Base-by-base conservation (phyloP, 345 rosid species). In the Odontarrhena argentea region DNA sequence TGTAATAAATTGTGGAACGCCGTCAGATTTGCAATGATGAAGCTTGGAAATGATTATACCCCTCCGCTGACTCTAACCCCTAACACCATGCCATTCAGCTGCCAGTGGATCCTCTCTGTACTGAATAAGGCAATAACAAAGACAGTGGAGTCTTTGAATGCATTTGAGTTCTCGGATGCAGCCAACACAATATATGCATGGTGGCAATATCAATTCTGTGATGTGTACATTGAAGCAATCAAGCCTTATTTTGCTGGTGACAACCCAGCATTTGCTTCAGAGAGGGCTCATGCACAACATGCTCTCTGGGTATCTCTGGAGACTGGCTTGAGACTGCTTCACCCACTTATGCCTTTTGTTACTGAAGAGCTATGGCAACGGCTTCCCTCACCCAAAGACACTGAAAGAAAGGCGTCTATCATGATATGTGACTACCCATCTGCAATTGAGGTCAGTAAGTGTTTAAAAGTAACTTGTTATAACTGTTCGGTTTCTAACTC, bases 141-240 rank as follows among this genome's bases (percentile, higher is more conserved):
- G 66, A 82, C 85, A 1, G 78, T 74, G 18, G 51, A 61, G 1
- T 80, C 88, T 11, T 60, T 86, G 70, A 47, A 84, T 57, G 71
- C 85, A 4, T 87, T 69, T 30, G 90, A 86, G 22, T 82, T 87
- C 52, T 84, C 92, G 12, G 90, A 83, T 72, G 88, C 95, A 36
- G 61, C 90, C 52, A 82, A 82, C 41, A 49, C 77, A 2, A 78
- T 84, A 46, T 84, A 87, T 62, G 81, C 87, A 0, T 87, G 95
- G 97, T 90, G 91, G 96, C 93, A 85, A 55, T 87, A 90, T 59
- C 87, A 87, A 71, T 87, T 91, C 38, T 91, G 97, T 62, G 91
- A 91, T 75, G 87, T 86, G 55, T 90, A 76, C 64, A 86, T 87
- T 47, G 91, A 91, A 74, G 85, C 82, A 69, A 81, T 81, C 77